Conservation (phyloP, 768 basidiomycete genomes). For the Phlebiopsis flavidoalba region DNA sequence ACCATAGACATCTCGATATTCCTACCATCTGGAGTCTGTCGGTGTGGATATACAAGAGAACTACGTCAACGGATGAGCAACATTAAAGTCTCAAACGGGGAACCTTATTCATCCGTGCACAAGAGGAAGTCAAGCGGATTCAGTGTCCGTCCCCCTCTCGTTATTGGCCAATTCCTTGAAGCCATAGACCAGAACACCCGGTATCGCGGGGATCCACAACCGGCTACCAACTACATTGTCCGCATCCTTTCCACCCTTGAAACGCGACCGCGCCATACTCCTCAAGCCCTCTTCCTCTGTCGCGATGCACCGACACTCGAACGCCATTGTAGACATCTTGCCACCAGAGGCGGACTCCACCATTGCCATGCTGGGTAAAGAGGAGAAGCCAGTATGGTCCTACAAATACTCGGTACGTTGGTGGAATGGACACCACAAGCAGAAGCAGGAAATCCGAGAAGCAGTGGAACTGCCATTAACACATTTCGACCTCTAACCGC, state of each 20-base stretch:
- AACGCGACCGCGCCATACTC: constrained; percentile 92
- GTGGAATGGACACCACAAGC: constrained; percentile 93
- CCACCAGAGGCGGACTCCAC: constrained; percentile 98
- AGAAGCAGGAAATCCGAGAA: constrained; percentile 99
- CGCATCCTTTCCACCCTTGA: constrained; percentile 95
- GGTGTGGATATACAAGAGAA: constrained; percentile 91
- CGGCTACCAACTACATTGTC: constrained; percentile 96
- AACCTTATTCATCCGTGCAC: constrained; percentile 96
- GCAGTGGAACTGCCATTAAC: constrained; percentile 94
- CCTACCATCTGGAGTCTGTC: too few relatives aligned
- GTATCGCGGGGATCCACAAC: constrained; percentile 97
- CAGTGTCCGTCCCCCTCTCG: constrained; percentile 95
- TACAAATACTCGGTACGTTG: constrained; percentile 58
- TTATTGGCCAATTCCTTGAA: constrained; percentile 99
- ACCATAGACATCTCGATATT: too few relatives aligned
- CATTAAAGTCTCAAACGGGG: constrained; percentile 95
- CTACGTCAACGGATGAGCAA: constrained; percentile 98
- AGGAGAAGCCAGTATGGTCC: constrained; percentile 91
- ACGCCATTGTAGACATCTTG: constrained; percentile 95
- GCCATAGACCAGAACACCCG: constrained; percentile 96
- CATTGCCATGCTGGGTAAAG: constrained; percentile 89
- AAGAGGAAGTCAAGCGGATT: constrained; percentile 99
- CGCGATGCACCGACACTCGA: constrained; percentile 98
- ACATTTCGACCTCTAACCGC: constrained; percentile 97
- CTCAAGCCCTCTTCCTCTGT: constrained; percentile 97